These are phyloP conservation scores for Populus tremula DNA, from an alignment of 345 rosid species.

Conservation along the genomic window DNA sequence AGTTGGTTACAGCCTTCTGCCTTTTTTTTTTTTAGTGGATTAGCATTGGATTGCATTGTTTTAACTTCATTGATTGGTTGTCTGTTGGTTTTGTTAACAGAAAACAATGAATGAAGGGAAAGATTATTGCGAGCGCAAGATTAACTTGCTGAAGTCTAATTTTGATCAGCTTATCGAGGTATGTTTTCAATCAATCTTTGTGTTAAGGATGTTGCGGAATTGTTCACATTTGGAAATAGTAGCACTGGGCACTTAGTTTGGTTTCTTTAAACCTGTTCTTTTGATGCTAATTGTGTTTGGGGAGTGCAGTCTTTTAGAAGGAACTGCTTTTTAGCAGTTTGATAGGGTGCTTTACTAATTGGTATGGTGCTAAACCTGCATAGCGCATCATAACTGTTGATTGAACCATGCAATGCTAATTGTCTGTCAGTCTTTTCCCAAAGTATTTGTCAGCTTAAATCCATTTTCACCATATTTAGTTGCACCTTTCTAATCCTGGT, in stretches of 20 bases:
- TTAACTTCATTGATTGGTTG: not conserved
- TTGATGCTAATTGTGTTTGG: not conserved
- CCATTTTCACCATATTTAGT: not conserved
- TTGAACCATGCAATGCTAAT: not conserved
- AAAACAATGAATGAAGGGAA: slow-evolving; percentile 90
- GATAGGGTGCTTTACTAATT: not conserved
- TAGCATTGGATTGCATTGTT: not conserved
- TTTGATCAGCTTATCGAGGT: slow-evolving; percentile 97
- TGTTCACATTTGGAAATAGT: not conserved
- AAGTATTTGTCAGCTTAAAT: not conserved
- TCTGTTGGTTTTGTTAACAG: slow-evolving; percentile 34
- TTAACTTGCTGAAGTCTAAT: slow-evolving; percentile 82
- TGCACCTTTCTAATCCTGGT: not conserved
- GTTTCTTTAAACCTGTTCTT: not conserved
- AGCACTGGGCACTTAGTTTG: not conserved
- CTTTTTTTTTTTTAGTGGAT: not conserved
- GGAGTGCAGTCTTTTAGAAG: not conserved
- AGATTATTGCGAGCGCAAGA: slow-evolving; percentile 93
- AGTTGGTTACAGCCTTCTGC: not conserved
- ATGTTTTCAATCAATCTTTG: slow-evolving; percentile 4
- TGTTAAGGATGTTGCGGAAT: not conserved
- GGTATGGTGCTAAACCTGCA: not conserved
- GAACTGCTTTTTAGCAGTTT: not conserved
- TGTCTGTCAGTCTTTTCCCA: not conserved
- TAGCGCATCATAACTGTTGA: not conserved